Evolutionary conservation across 1,139 yeast genomes (phyloP).

Genomic region (Sugiyamaella grinbergsii): DNA sequence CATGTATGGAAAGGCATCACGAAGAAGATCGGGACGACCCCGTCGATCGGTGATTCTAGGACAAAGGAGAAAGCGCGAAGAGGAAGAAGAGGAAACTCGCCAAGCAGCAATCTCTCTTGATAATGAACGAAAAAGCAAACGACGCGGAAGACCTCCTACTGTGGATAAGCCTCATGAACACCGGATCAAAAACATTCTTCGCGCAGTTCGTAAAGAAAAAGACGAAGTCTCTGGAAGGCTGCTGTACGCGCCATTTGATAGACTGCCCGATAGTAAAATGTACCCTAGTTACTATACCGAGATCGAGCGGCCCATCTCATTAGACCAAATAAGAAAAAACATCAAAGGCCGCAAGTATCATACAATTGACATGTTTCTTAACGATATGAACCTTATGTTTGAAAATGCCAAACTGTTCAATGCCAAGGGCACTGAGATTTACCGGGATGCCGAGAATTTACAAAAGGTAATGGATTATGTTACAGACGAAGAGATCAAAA

Average conservation of each 20-base stretch:
- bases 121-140: conserved; percentile 59
- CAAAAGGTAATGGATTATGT: conserved; percentile 63
- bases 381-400: conserved; percentile 75
- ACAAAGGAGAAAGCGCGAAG: conserved; percentile 31
- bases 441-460: conserved; percentile 60
- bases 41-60: conserved; percentile 33
- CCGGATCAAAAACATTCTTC: conserved; percentile 81
- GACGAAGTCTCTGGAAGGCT: conserved; percentile 54
- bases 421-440: conserved; percentile 58
- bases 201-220: conserved; percentile 74
- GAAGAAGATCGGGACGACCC: conserved; percentile 35
- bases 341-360: conserved; percentile 84
- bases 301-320: conserved; percentile 71
- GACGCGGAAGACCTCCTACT: conserved; percentile 94
- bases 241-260: conserved; percentile 69
- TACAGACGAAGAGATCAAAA: conserved; percentile 70
- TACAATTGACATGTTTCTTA: conserved; percentile 71
- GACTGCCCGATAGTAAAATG: conserved; percentile 70
- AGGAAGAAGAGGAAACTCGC: conserved; percentile 32
- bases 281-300: conserved; percentile 68
- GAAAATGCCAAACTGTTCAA: conserved; percentile 70
- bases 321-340: conserved; percentile 78
- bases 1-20: conserved; percentile 36
- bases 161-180: conserved; percentile 94
- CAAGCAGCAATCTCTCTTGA: conserved; percentile 25